Evolutionary conservation across 1,284 basidiomycete genomes (phyloP), one percentile per base, ranked within the genome.

Genomic region (Blastosporella zonata): DNA sequence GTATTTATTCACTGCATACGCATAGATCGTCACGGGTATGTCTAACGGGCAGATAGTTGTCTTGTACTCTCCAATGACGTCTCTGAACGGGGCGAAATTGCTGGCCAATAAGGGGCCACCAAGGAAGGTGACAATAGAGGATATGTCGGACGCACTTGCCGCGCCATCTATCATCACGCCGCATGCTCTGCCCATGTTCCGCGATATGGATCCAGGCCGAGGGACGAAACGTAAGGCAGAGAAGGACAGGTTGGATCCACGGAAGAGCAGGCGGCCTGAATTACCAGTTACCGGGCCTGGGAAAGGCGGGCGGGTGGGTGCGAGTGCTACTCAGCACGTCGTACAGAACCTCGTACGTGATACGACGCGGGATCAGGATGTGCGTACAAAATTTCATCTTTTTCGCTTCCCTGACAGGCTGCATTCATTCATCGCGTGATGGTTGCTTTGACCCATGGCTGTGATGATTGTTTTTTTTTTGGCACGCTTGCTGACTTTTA

Each of bases 311-410:
- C 74, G 96, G 23, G 90, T 99, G 38, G 97, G 97, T 20, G 90
- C 93, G 29, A 93, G 90, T 68, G 96, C 93, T 3, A 97, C 90
- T 39, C 93, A 97, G 58, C 91, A 96, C 62, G 82, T 97, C 54
- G 93, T 99, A 36, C 93, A 97, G 69, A 89, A 90, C 59, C 72
- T 99, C 64, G 93, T 94, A 47, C 79, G 89, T 63, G 90, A 94
- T 64, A 90, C 84, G 54, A 90, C 88, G 36, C 73, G 91, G 61
- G 90, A 91, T 71, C 86, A 95, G 70, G 94, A 97, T 71, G 93
- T 96, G 73, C 79, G 93, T 90, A 50, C 33, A 22, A 45, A 50
- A 39, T 48, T 31, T 50, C 88, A 9, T 49, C 36, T 59, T 46
- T 43, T 52, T 35, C 46, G 53, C 43, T 45, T 48, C 35, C 17